A percentile compares a stretch with the other conserved stretches of the same genome.
These are phyloP conservation scores for Trichoderma sp. DNA, from an alignment of 2,329 filamentous ascomycete species.

Conservation along the genomic window DNA sequence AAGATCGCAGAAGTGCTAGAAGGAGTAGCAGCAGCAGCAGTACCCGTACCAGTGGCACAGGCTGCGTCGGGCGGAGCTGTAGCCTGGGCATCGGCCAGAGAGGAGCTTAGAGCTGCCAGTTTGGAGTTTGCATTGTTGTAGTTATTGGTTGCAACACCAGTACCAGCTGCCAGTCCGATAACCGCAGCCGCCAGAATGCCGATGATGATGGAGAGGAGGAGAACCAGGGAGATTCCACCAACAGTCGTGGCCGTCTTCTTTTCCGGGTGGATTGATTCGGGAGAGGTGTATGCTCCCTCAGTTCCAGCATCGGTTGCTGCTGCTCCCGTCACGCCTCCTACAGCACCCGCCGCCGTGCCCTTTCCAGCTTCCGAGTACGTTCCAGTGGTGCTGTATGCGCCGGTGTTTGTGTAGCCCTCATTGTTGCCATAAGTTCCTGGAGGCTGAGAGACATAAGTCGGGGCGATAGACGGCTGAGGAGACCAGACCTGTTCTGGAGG, in stretches of 20 bases:
- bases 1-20: not conserved
- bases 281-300: not conserved
- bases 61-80: not conserved
- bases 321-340: not conserved
- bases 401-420: not conserved
- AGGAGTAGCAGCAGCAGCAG: not conserved
- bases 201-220: conserved; percentile 6
- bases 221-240: not conserved
- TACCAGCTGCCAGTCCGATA: conserved; percentile 10
- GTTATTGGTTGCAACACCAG: conserved; percentile 7
- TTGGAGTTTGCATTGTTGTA: conserved; percentile 6
- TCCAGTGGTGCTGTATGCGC: not conserved
- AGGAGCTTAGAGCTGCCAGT: not conserved
- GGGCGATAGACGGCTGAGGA: conserved; percentile 7
- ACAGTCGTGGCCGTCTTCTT: not conserved
- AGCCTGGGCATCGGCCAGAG: not conserved
- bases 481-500: not conserved
- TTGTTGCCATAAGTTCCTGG: not conserved
- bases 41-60: not conserved
- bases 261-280: not conserved
- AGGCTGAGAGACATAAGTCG: not conserved
- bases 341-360: not conserved
- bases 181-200: conserved; percentile 2
- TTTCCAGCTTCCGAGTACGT: not conserved
- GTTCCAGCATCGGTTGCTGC: not conserved